Evolutionary conservation across 1,284 basidiomycete genomes (phyloP), one percentile per base, ranked within the genome.

Genomic region (Phellinidium pouzarii): DNA sequence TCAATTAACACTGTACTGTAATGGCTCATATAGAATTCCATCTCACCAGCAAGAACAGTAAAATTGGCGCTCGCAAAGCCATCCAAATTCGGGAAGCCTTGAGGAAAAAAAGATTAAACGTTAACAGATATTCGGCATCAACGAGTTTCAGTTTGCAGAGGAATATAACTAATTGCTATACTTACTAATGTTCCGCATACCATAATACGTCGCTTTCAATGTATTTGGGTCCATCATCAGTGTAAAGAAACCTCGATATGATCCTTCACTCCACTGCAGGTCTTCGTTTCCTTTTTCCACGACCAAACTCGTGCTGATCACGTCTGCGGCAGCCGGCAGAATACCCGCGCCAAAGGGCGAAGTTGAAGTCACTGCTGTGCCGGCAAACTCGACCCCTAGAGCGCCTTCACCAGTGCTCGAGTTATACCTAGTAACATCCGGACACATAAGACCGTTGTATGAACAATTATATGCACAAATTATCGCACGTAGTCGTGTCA

Each of bases 201-300:
- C 80, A 57, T 76, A 83, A 66, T 77, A 84, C 38, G 78, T 75
- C 20, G 80, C 79, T 44, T 71, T 76, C 50, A 76, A 62, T 26
- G 70, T 68, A 4, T 72, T 55, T 11, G 76, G 61, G 54, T 75
- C 69, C 55, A 82, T 62, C 23, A 66, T 70, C 20, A 82, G 66
- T 27, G 78, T 77, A 65, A 79, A 82, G 70, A 84, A 84, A 2
- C 83, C 82, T 27, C 82, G 67, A 64, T 72, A 79, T 4, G 74
- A 77, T 7, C 77, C 81, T 61, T 85, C 82, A 55, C 79, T 81
- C 78, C 78, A 84, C 61, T 82, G 80, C 43, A 84, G 63, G 59
- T 80, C 76, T 2, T 70, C 59, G 64, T 82, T 82, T 34, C 53
- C 53, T 20, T 44, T 44, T 12, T 66, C 65, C 11, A 60, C 63